phyloP scores from a whole-genome alignment of 192 early-diverging fungal species.

The Dissophora ornata region DNA sequence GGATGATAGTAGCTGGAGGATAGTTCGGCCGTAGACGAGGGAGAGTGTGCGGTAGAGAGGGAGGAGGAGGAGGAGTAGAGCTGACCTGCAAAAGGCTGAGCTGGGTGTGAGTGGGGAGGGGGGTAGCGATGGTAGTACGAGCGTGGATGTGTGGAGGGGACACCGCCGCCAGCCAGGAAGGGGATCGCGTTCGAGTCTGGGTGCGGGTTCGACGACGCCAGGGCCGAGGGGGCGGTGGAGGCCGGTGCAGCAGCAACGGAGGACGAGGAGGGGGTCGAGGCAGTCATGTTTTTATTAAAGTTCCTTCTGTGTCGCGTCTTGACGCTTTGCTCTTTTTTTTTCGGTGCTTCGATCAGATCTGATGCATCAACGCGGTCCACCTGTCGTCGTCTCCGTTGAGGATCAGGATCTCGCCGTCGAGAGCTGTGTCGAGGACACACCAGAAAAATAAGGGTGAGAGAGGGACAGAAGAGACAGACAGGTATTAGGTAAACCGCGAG shows the following conservation, averaged over 20 bases:
- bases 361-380: background rate
- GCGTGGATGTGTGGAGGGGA: background rate
- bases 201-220: background rate
- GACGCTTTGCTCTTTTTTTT: background rate
- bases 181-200: background rate
- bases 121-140: background rate
- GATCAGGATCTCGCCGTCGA: no score
- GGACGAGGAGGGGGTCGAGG: background rate
- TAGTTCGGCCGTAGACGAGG: background rate
- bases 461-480: no score
- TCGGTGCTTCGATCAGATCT: background rate
- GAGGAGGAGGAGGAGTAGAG: background rate
- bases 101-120: background rate
- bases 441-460: no score
- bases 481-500: no score
- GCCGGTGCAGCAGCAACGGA: background rate
- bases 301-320: background rate
- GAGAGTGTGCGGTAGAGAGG: background rate
- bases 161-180: background rate
- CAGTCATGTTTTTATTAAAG: background rate
- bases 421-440: background rate
- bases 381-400: background rate
- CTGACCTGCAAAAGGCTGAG: no score
- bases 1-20: conserved; percentile 2
- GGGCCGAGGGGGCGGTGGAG: background rate